Conservation (phyloP, 352 stramenopile species). For the Thalassiosira hispida region DNA sequence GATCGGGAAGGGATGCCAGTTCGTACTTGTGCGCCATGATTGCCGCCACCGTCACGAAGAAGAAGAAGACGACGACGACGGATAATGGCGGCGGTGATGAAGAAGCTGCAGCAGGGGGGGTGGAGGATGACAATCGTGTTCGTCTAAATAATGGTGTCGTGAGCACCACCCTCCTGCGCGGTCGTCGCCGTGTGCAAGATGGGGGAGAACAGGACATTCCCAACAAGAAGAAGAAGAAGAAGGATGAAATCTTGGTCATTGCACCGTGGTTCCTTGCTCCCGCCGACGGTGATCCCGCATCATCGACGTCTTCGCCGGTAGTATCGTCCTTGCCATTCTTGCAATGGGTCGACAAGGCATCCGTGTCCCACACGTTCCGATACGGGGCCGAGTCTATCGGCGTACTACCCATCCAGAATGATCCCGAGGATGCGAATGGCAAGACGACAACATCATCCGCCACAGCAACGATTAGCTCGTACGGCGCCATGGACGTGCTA, state of each 20-base stretch:
- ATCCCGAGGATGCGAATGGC: neutral
- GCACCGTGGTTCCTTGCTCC: constrained; percentile 68
- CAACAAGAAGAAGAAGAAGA: neutral
- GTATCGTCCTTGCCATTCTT: constrained; percentile 51
- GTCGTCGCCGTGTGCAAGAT: neutral
- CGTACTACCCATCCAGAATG: neutral
- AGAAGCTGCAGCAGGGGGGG: too few species aligned
- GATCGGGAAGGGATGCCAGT: constrained; percentile 65
- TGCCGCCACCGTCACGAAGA: neutral
- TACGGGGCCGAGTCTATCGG: constrained; percentile 75
- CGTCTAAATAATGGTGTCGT: too few species aligned
- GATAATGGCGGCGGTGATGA: neutral
- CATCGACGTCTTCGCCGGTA: neutral
- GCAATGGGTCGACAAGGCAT: constrained; percentile 57
- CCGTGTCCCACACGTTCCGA: constrained; percentile 64
- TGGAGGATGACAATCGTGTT: too few species aligned
- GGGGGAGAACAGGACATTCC: neutral
- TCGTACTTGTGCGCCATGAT: constrained; percentile 74
- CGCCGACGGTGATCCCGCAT: constrained; percentile 20
- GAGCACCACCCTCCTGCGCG: neutral
- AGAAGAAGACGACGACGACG: neutral
- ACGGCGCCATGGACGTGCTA: constrained; percentile 66
- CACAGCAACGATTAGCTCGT: constrained; percentile 69
- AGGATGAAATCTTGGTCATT: constrained; percentile 51
- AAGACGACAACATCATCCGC: neutral